Evolutionary conservation across 1,139 yeast genomes (phyloP).

Genomic region (Hyphopichia fennica): DNA sequence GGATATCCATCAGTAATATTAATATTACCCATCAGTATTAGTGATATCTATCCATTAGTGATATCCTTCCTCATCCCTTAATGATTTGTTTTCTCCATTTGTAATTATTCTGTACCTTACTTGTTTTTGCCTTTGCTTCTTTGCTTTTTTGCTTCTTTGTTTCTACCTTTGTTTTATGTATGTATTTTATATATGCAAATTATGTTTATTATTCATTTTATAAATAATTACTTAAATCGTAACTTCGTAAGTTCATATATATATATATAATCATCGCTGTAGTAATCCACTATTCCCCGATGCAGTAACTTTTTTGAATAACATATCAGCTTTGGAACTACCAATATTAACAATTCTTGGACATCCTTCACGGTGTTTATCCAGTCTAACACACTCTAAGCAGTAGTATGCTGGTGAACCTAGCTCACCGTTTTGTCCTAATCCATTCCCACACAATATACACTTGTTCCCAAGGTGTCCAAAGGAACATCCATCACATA

Average conservation of each 20-base stretch:
- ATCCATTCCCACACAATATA: conserved; percentile 64
- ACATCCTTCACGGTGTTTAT: conserved; percentile 90
- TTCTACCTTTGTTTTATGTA: background rate
- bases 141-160: background rate
- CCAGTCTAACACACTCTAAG: conserved; percentile 77
- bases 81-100: no score
- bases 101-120: background rate
- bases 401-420: conserved; percentile 79
- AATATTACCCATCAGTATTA: background rate
- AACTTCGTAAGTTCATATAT: no score
- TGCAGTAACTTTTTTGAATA: conserved; percentile 48
- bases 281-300: background rate
- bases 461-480: conserved; percentile 69
- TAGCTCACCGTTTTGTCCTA: conserved; percentile 42
- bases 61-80: no score
- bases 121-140: background rate
- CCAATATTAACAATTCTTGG: conserved; percentile 85
- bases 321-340: conserved; percentile 66
- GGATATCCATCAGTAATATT: conserved; percentile 7
- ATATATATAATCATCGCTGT: background rate
- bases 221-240: no score
- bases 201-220: background rate
- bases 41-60: background rate
- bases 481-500: conserved; percentile 84
- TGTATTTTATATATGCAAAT: background rate